phyloP scores from a whole-genome alignment of 176 grass and related monocot genomes.

The Zea luxurians region DNA sequence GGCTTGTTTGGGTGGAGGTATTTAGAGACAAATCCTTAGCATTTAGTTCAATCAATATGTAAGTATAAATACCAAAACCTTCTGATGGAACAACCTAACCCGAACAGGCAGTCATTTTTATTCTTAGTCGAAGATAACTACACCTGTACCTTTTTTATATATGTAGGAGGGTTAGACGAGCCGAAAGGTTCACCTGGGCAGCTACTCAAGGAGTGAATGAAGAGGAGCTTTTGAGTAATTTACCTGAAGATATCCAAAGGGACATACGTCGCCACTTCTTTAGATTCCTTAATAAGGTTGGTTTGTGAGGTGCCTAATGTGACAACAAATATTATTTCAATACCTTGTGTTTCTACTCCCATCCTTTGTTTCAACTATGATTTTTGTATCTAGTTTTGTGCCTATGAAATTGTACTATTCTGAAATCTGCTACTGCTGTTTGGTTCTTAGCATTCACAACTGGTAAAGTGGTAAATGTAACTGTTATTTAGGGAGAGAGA shows the following conservation, averaged over 20 bases:
- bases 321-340: neutral
- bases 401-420: neutral
- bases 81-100: neutral
- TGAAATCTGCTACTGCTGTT: neutral
- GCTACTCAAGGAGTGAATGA: slow-evolving; percentile 95
- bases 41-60: slow-evolving; percentile 17
- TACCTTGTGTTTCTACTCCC: neutral
- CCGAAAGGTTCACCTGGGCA: slow-evolving; percentile 95
- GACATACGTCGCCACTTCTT: slow-evolving; percentile 91
- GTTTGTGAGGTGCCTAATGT: slow-evolving; percentile 20
- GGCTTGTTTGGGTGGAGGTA: slow-evolving; percentile 10
- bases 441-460: neutral
- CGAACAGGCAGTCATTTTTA: neutral
- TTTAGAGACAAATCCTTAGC: slow-evolving; percentile 5
- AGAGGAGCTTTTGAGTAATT: slow-evolving; percentile 79
- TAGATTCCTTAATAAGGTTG: slow-evolving; percentile 82
- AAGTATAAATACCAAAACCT: neutral
- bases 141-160: slow-evolving; percentile 2
- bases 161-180: slow-evolving; percentile 76
- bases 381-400: neutral
- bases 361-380: neutral
- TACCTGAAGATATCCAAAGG: slow-evolving; percentile 98
- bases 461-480: neutral
- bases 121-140: slow-evolving; percentile 24
- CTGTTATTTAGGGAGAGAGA: neutral